Conservation (phyloP, 805 yeast genomes). For the Ogataea populi-albae region DNA sequence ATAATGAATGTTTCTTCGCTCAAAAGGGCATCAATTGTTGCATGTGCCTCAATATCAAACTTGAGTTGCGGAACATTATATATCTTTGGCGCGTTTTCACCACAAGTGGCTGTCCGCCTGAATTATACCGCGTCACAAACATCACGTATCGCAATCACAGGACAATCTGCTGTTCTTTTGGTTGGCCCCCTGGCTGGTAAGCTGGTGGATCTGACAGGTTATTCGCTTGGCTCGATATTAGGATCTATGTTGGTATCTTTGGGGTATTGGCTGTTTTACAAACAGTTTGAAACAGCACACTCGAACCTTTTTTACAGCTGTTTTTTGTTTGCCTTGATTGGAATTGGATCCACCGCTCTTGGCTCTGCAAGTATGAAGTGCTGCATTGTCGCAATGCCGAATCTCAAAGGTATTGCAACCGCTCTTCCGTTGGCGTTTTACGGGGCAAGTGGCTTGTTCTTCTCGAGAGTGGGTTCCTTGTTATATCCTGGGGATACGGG, state of each 20-base stretch:
- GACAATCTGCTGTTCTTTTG: conserved; percentile 60
- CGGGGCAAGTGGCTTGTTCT: conserved; percentile 71
- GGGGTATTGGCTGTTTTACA: conserved; percentile 57
- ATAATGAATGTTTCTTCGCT: conserved; percentile 1
- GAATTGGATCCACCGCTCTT: conserved; percentile 65
- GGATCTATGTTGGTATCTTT: conserved; percentile 48
- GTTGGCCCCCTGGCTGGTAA: conserved; percentile 68
- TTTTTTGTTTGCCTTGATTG: conserved; percentile 51
- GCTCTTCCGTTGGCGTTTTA: conserved; percentile 71
- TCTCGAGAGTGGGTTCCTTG: conserved; percentile 52
- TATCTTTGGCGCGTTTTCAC: conserved; percentile 73
- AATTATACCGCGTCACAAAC: conserved; percentile 60
- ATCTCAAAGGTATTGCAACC: conserved; percentile 68
- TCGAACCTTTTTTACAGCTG: conserved; percentile 43
- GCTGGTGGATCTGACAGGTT: conserved; percentile 62
- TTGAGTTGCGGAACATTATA: conserved; percentile 72
- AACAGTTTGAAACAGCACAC: conserved; percentile 43
- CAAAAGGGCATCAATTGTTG: conserved; percentile 18
- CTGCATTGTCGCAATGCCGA: conserved; percentile 68
- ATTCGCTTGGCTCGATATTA: conserved; percentile 45
- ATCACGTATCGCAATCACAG: conserved; percentile 62
- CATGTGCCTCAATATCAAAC: conserved; percentile 22
- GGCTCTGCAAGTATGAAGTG: conserved; percentile 67
- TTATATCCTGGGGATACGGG: conserved; percentile 59
- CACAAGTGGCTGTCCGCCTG: conserved; percentile 63